Evolutionary conservation across 2,329 filamentous ascomycete species (phyloP).

Genomic region (Raffaelea ambrosiae): DNA sequence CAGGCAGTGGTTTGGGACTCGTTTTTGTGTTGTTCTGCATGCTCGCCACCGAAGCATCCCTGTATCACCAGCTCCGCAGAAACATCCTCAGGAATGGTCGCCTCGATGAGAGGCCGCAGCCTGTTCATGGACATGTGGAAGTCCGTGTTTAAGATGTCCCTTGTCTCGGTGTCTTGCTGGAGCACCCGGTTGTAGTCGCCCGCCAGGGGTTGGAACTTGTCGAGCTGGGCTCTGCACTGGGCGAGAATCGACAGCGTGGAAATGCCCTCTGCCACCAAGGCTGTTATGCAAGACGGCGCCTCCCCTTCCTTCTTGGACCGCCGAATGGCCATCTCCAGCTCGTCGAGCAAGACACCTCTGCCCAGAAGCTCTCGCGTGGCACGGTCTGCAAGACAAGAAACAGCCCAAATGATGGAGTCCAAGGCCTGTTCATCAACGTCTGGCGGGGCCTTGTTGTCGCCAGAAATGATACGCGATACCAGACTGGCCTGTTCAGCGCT

Average conservation of each 20-base stretch:
- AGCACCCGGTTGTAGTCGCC: constrained; percentile 7
- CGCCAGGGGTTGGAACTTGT: constrained; percentile 10
- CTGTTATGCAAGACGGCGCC: background rate
- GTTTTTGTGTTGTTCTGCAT: no score
- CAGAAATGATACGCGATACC: no score
- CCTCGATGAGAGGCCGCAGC: constrained; percentile 7
- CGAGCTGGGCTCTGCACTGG: constrained; percentile 5
- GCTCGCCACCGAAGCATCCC: no score
- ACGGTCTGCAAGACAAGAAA: constrained; percentile 9
- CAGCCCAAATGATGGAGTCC: no score
- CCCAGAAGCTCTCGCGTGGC: constrained; percentile 10
- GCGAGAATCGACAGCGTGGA: constrained; percentile 6
- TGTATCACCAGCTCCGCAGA: no score
- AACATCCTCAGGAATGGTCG: constrained; percentile 3
- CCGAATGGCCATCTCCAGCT: constrained; percentile 5
- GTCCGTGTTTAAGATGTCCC: constrained; percentile 9
- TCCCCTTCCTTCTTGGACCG: background rate
- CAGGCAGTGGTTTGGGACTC: no score
- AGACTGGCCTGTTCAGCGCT: no score
- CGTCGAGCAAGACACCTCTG: constrained; percentile 8
- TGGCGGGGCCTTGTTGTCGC: no score
- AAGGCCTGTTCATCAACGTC: no score
- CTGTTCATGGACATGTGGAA: constrained; percentile 7
- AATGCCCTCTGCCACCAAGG: constrained; percentile 7
- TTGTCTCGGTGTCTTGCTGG: constrained; percentile 9